Base-by-base conservation (phyloP, 2,329 filamentous ascomycete genomes). In the Raffaelea albimanens region DNA sequence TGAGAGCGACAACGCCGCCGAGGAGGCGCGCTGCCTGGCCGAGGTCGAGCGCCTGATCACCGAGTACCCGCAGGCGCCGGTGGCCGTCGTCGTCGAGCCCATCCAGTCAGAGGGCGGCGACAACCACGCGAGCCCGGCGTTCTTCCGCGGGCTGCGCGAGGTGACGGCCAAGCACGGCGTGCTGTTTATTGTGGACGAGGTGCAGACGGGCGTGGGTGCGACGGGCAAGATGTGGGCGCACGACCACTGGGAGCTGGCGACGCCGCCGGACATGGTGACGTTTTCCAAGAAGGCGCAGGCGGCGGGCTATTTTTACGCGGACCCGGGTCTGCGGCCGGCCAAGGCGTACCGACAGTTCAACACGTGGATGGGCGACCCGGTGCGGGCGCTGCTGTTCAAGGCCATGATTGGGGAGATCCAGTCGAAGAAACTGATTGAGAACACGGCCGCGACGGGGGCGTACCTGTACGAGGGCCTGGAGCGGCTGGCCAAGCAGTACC, bases 191-290 rank as follows among this genome's bases (percentile, higher is more conserved):
- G 89, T 94, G 53, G 89, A 95, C 64, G 89, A 95, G 69, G 89
- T 95, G 13, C 89, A 95, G 70, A 95, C 89, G 8, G 90, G 89
- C 63, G 83, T 95, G 21, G 90, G 90, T 58, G 88, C 90, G 34
- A 95, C 89, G 0, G 89, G 89, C 58, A 89, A 87, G 66, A 95
- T 95, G 80, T 95, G 89, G 89, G 89, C 90, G 8, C 90, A 95
- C 71, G 88, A 95, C 59, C 90, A 95, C 80, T 95, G 89, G 89
- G 77, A 85, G 64, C 76, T 95, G 39, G 61, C 75, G 44, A 70
- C 80, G 31, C 86, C 89, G 10, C 89, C 89, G 0, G 89, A 95
- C 70, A 93, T 95, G 73, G 89, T 95, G 41, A 95, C 89, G 49
- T 95, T 95, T 71, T 87, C 81, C 61, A 95, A 95, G 75, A 95